A percentile compares a stretch with the other conserved stretches of the same genome.
These are phyloP conservation scores for Paraconiothyrium brasiliense DNA, from an alignment of 2,329 filamentous ascomycete species.

Conservation along the genomic window DNA sequence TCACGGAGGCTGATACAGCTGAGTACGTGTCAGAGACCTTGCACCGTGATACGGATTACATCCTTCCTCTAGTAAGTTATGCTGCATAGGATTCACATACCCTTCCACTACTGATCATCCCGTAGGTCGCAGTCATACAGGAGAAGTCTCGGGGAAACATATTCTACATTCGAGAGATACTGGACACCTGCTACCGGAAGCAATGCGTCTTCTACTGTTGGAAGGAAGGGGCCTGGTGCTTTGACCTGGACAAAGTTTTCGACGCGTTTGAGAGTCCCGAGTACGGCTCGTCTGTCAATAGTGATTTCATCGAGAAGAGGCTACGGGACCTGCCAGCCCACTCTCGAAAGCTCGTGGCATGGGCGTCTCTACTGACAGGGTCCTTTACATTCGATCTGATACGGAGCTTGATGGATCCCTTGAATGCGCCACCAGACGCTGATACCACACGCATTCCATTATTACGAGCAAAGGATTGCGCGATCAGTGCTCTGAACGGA, in stretches of 20 bases:
- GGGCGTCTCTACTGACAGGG: conserved; percentile 84
- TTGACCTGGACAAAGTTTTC: conserved; percentile 85
- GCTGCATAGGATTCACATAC: background rate
- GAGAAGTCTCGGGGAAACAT: conserved; percentile 89
- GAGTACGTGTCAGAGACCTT: conserved; percentile 85
- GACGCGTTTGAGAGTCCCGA: conserved; percentile 82
- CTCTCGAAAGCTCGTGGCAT: conserved; percentile 81
- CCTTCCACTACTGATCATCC: background rate
- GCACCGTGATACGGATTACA: conserved; percentile 74
- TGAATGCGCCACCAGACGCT: conserved; percentile 60
- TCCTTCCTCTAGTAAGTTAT: conserved; percentile 72
- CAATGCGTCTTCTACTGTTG: conserved; percentile 93
- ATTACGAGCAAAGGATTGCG: conserved; percentile 69
- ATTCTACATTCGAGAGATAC: conserved; percentile 91
- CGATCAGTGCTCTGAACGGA: conserved; percentile 81
- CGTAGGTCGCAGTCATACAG: conserved; percentile 73
- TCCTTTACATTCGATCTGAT: conserved; percentile 86
- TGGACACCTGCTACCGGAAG: conserved; percentile 85
- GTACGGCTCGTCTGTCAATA: conserved; percentile 81
- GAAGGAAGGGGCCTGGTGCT: conserved; percentile 79
- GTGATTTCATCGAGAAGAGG: conserved; percentile 81
- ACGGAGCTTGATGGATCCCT: conserved; percentile 77
- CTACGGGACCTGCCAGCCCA: conserved; percentile 78
- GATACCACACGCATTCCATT: conserved; percentile 57
- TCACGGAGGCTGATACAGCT: conserved; percentile 81